Evolutionary conservation across 2,329 filamentous ascomycete genomes (phyloP).

Genomic region (Hypoxylon sp.): DNA sequence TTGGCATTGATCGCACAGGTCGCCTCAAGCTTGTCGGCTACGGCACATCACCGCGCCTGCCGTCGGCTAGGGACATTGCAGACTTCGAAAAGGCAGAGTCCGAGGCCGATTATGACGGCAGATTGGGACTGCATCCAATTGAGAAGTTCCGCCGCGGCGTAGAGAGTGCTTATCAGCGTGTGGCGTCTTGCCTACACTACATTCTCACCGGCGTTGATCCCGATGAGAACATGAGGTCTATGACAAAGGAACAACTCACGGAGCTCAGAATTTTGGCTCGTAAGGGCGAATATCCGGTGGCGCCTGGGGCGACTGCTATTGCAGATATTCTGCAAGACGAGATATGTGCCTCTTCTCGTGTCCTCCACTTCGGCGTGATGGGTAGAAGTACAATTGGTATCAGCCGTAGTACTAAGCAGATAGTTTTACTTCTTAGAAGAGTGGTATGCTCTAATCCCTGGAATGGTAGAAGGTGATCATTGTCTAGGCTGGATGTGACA

Average conservation of each 20-base stretch:
- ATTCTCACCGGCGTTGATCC: not conserved
- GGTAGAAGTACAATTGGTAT: not conserved
- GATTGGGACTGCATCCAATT: not conserved
- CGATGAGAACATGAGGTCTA: not conserved
- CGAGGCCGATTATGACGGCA: not conserved
- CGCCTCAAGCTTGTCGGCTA: too few relatives aligned
- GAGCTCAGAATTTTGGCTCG: not conserved
- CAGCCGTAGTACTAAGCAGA: not conserved
- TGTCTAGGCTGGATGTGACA: not conserved
- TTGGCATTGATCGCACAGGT: too few relatives aligned
- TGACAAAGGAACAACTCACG: not conserved
- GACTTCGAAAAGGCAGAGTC: too few relatives aligned
- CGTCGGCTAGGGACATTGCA: too few relatives aligned
- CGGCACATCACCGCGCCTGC: too few relatives aligned
- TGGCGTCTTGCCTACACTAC: not conserved
- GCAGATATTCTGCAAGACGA: not conserved
- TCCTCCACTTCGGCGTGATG: not conserved
- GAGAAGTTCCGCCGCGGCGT: not conserved
- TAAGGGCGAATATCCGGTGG: not conserved
- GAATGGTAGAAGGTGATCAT: not conserved
- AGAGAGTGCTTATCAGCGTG: too few relatives aligned
- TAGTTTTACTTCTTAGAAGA: not conserved
- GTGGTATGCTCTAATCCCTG: not conserved
- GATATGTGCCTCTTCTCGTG: not conserved
- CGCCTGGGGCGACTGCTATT: not conserved